Evolutionary conservation across 2,329 filamentous ascomycete species (phyloP), one percentile per base, ranked within the genome.

Genomic region (Neocatenulostroma microsporum): DNA sequence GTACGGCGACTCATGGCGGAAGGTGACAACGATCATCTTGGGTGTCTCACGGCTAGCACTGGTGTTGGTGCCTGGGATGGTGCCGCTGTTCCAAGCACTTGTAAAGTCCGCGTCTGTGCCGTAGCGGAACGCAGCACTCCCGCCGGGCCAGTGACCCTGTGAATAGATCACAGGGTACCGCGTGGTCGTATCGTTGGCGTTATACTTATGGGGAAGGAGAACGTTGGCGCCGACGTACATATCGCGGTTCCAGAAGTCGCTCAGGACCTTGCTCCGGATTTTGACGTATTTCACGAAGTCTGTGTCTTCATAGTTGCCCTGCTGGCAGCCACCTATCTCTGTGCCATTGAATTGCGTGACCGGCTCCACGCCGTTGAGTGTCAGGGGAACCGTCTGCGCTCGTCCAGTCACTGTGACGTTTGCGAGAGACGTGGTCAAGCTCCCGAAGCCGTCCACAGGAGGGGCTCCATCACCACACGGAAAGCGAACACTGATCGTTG

Each of bases 281-380:
- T 62, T 63, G 46, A 62, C 33, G 32, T 60, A 43, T 37, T 61
- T 62, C 2, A 62, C 35, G 3, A 40, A 40, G 5, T 54, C 47
- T 0, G 53, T 59, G 19, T 62, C 58, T 20, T 47, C 41, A 34
- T 62, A 62, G 36, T 62, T 63, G n/a, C 58, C 60, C 36, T 63
- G 61, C 14, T 50, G 42, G 40, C 61, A 62, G 3, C 57, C 57
- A 2, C 61, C 59, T 20, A 62, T 60, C 37, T 62, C 61, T 5
- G 42, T 53, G 3, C 59, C 59, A 11, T 42, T 49, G 35, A 58
- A 55, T 1, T 42, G 31, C n/a, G 49, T 44, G 3, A 39, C 14
- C 2, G 46, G 43, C 1, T 49, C 54, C 17, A 55, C 37, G 28
- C 54, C 54, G 37, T 51, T 52, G 44, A 63, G 60, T 6, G 38